A percentile compares a stretch with the other conserved stretches of the same genome.
Evolutionary conservation across 495 filamentous ascomycete genomes (phyloP).

Genomic region (Tuber magnatum): DNA sequence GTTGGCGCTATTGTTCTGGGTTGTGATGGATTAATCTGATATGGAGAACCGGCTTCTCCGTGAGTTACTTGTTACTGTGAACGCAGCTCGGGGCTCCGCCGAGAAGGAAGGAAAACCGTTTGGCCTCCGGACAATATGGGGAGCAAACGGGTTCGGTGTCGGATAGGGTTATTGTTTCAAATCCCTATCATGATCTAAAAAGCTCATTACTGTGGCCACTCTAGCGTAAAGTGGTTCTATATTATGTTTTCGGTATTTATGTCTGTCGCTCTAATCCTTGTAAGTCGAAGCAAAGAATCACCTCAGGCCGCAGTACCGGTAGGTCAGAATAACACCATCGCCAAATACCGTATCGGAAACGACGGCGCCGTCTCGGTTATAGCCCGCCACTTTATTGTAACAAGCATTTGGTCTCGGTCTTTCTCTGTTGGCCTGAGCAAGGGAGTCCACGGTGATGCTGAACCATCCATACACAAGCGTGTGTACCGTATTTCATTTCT

Average conservation of each 20-base stretch:
- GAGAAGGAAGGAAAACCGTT: slow-evolving; percentile 4
- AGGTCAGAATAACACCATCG: neutral
- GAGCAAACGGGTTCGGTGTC: neutral
- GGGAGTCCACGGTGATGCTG: neutral
- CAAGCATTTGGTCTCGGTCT: neutral
- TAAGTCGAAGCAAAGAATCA: neutral
- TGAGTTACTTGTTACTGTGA: neutral
- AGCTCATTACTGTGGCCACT: neutral
- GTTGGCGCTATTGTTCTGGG: neutral
- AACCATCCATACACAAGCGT: neutral
- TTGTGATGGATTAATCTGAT: neutral
- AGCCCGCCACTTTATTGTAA: neutral
- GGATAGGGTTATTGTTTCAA: neutral
- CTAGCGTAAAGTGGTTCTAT: neutral
- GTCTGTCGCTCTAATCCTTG: neutral
- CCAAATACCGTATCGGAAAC: neutral
- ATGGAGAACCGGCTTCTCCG: neutral
- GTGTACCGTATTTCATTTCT: neutral
- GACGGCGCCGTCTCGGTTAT: neutral
- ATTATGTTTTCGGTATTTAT: neutral
- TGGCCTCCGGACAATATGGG: neutral
- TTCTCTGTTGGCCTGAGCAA: neutral
- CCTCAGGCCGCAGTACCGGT: neutral
- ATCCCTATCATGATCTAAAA: neutral
- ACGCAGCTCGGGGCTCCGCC: neutral